Base-by-base conservation (phyloP, 177 flowering plant genomes). In the Vitis hybrid region DNA sequence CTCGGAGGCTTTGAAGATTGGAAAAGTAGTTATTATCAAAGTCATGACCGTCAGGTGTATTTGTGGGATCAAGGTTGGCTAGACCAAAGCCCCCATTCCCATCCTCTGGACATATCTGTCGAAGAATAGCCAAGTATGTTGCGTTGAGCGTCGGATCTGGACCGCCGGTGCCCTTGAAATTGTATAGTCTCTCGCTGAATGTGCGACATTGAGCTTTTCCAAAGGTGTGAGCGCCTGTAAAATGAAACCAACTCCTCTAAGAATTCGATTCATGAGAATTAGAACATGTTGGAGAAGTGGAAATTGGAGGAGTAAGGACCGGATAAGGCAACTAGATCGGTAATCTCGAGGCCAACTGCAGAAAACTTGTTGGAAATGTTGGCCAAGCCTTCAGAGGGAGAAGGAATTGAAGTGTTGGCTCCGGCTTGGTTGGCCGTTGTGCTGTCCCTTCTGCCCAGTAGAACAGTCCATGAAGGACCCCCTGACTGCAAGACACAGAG, bases 381-480 rank as follows among this genome's bases (percentile, higher is more conserved):
- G 56, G 11, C 50, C 2, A 86, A 48, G 77, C 59, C 10, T 60
- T 86, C 88, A 19, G 66, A 68, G 5, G 87, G 82, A 14, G 69
- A 8, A 0, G 91, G 94, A 50, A 89, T 73, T 0, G 74, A 22
- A 15, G 67, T 61, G 45, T 83, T 83, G n/a, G 92, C 88, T 29
- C 75, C 77, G 4, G 63, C 59, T 26, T 59, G 77, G 65, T 85
- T 84, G 1, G 94, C 90, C 0, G 76, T 84, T 5, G 67, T 63
- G 71, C 89, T 70, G 54, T 90, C 94, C 60, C 88, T 84, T 69
- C 89, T 85, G 26, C 92, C 94, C 6, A 88, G 48, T n/a, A 66
- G 70, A 2, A 82, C 87, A 7, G 3, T 66, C 92, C 92, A 90
- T 7, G 82, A 71, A 0, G 85, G 84, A 2, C 87, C 86, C 48